These are phyloP conservation scores for Peronospora belbahrii DNA, from an alignment of 352 stramenopile species.

Conservation along the genomic window DNA sequence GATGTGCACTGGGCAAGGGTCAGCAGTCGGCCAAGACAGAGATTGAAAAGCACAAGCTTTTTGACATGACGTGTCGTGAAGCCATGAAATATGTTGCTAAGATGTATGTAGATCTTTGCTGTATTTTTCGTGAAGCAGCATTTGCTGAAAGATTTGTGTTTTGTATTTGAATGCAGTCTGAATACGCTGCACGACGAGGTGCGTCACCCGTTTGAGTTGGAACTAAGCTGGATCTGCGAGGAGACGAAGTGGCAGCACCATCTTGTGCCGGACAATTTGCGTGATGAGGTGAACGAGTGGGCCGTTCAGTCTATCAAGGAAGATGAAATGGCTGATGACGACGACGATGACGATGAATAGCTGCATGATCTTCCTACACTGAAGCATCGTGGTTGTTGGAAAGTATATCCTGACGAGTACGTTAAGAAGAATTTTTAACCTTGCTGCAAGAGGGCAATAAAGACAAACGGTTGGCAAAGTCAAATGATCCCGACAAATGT, in stretches of 20 bases:
- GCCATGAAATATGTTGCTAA: constrained; percentile 97
- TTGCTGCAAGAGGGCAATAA: constrained; percentile 24
- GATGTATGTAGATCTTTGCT: constrained; percentile 66
- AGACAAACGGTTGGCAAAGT: constrained; percentile 15
- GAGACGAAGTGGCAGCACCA: constrained; percentile 93
- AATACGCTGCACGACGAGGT: constrained; percentile 94
- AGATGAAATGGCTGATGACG: constrained; percentile 83
- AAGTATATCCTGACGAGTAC: neutral
- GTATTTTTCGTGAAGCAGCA: neutral
- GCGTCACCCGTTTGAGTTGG: constrained; percentile 97
- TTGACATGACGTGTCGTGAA: constrained; percentile 91
- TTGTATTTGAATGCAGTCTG: constrained; percentile 74
- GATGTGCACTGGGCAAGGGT: constrained; percentile 94
- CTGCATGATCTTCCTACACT: constrained; percentile 5
- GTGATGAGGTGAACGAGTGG: constrained; percentile 80
- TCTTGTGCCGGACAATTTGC: constrained; percentile 87
- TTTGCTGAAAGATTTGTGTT: neutral
- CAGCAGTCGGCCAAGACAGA: constrained; percentile 98
- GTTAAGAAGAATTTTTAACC: constrained; percentile 9
- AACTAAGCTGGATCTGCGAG: constrained; percentile 97
- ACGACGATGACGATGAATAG: constrained; percentile 62
- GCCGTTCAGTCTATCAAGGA: constrained; percentile 81
- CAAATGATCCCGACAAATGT: neutral
- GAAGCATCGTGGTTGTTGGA: constrained; percentile 8
- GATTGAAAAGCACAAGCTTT: constrained; percentile 97